phyloP scores from a whole-genome alignment of 2,329 filamentous ascomycete genomes.

The Nothophoma quercina region DNA sequence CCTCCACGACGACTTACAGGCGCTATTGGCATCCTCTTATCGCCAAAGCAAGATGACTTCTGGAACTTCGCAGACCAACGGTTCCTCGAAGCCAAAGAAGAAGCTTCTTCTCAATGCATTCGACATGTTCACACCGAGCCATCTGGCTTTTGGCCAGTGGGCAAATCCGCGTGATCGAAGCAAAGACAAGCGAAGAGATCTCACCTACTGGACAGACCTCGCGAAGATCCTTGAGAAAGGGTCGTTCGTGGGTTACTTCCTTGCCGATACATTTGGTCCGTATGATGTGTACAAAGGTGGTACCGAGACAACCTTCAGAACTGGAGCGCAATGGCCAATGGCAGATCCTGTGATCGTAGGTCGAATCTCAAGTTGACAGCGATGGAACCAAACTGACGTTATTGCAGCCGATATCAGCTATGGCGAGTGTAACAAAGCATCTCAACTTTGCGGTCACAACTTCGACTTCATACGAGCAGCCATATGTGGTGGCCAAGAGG shows the following conservation, averaged over 20 bases:
- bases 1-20: no score
- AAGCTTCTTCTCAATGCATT: slow-evolving; percentile 50
- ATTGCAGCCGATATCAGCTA: slow-evolving; percentile 63
- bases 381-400: neutral
- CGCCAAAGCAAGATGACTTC: neutral
- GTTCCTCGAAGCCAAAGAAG: slow-evolving; percentile 33
- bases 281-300: slow-evolving; percentile 67
- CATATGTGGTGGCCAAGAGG: slow-evolving; percentile 68
- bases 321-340: slow-evolving; percentile 71
- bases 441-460: slow-evolving; percentile 71
- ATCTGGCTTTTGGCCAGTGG: slow-evolving; percentile 23
- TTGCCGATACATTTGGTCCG: slow-evolving; percentile 60
- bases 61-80: neutral
- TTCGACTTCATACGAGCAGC: slow-evolving; percentile 70
- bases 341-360: slow-evolving; percentile 63
- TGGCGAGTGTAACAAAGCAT: slow-evolving; percentile 69
- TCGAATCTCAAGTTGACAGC: no score
- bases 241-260: slow-evolving; percentile 43
- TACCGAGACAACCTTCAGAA: slow-evolving; percentile 63
- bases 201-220: slow-evolving; percentile 38
- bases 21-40: no score
- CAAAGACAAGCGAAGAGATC: slow-evolving; percentile 25
- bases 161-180: slow-evolving; percentile 21
- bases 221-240: slow-evolving; percentile 39
- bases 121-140: slow-evolving; percentile 33